Base-by-base conservation (phyloP, 2,329 filamentous ascomycete species). In the Fusarium udum region DNA sequence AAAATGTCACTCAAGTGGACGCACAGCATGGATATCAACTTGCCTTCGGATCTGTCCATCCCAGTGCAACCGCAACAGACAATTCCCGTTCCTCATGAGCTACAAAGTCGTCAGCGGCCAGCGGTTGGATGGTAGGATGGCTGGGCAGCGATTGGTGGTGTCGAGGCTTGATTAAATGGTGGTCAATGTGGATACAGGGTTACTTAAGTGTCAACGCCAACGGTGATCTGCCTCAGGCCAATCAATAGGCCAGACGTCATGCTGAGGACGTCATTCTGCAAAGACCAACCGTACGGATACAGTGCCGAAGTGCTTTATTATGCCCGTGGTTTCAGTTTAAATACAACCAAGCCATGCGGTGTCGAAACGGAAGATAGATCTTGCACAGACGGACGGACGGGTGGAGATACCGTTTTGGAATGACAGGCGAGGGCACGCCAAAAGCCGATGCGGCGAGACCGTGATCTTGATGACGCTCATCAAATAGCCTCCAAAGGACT, bases 231-330 rank as follows among this genome's bases (percentile, higher is more conserved):
- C 61, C 31, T 53, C 48, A 69, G 53, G 56, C 69, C 73, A 77
- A 70, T 61, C 55, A 62, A 69, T 61, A 69, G 46, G 46, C 49
- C 53, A 55, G 68, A 72, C 71, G 75, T 75, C 76, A 78, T 76
- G 61, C 48, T 69, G 64, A 72, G 73, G 56, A 78, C 76, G 74
- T 78, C 76, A 78, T 73, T 65, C 64, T 71, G 61, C 32, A 46
- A 67, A 62, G 63, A 28, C 52, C 53, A 61, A 55, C 61, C 45
- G 63, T 52, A 60, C 28, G 49, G 64, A 40, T 64, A 64, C 57
- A 69, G n/a, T 48, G 59, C 40, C 40, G 46, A 67, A 59, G 28
- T 58, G 55, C 53, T 67, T 45, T 67, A 63, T 61, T 67, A 66
- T 61, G 61, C 48, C 56, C 53, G 64, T 74, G 61, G 53, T 58